These are phyloP conservation scores for Globisporangium megalacanthum DNA, from an alignment of 352 stramenopile genomes.

Conservation along the genomic window DNA sequence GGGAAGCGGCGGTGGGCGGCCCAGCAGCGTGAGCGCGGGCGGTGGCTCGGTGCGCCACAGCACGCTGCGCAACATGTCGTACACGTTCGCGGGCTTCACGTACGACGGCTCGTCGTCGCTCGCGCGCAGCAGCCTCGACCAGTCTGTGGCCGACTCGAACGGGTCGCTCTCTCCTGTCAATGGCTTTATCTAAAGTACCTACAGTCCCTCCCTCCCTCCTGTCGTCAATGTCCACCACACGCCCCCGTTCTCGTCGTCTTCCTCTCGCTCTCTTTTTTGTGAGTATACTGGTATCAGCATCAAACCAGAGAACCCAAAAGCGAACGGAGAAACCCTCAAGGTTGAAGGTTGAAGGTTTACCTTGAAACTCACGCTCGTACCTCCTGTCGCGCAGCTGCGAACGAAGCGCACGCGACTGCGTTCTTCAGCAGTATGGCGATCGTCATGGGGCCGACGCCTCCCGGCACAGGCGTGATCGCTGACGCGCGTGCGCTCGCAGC, in stretches of 20 bases:
- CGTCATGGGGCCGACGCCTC: conserved; percentile 98
- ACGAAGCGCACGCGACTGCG: conserved; percentile 55
- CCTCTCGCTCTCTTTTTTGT: not conserved
- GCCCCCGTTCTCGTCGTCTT: too few relatives aligned
- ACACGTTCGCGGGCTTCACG: conserved; percentile 82
- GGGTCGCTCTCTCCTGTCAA: conserved; percentile 9
- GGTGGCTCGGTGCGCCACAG: conserved; percentile 56
- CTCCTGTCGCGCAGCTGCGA: conserved; percentile 16
- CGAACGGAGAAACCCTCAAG: too few relatives aligned
- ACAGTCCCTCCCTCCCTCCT: not conserved
- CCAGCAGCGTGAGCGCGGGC: conserved; percentile 15
- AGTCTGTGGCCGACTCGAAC: conserved; percentile 8
- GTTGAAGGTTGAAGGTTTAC: too few relatives aligned
- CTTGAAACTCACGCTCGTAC: not conserved
- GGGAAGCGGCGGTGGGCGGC: conserved; percentile 12
- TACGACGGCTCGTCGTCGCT: conserved; percentile 66
- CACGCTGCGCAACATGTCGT: conserved; percentile 74
- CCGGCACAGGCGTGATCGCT: conserved; percentile 96
- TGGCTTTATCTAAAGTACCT: conserved; percentile 23
- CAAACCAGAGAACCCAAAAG: too few relatives aligned
- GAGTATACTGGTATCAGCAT: not conserved
- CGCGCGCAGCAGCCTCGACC: conserved; percentile 35
- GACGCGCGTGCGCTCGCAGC: conserved; percentile 78
- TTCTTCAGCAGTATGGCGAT: conserved; percentile 93
- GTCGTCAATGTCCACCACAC: too few relatives aligned